Conservation (phyloP, 331 rosid genomes). For the Quercus tomentella region DNA sequence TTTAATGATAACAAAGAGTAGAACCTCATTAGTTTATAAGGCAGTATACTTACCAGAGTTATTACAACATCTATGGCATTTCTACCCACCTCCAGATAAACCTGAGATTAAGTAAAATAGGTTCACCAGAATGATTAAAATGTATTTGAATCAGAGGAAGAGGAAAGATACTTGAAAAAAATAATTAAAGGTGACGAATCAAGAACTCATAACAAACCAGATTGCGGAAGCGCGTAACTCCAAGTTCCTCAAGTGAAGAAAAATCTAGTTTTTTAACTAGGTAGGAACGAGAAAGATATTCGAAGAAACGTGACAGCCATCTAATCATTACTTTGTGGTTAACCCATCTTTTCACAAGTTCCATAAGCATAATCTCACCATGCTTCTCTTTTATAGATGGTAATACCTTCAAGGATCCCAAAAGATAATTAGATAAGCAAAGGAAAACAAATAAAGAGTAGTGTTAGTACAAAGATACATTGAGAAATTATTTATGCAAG, state of each 20-base stretch:
- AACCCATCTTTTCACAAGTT: constrained; percentile 66
- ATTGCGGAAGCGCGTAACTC: constrained; percentile 57
- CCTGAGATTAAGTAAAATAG: constrained; percentile 32
- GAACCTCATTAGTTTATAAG: neutral
- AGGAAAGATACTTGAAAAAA: neutral
- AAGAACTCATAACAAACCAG: constrained; percentile 40
- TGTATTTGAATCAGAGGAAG: neutral
- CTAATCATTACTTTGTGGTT: constrained; percentile 66
- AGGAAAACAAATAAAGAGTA: neutral
- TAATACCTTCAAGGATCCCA: constrained; percentile 39
- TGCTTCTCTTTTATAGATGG: constrained; percentile 64
- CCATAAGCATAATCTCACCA: constrained; percentile 69
- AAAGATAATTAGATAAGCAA: too few species aligned
- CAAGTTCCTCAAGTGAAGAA: constrained; percentile 45
- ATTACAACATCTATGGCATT: constrained; percentile 59
- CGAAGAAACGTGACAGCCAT: constrained; percentile 70
- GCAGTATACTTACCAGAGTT: constrained; percentile 40
- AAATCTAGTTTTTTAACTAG: constrained; percentile 44
- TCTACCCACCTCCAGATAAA: constrained; percentile 43
- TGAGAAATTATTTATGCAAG: too few species aligned
- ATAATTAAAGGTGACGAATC: neutral
- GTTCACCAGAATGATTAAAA: neutral
- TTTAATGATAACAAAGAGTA: neutral
- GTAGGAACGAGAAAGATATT: constrained; percentile 66
- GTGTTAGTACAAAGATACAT: too few species aligned